Evolutionary conservation across 1,284 basidiomycete species (phyloP).

Genomic region (Rhodofomes roseus): DNA sequence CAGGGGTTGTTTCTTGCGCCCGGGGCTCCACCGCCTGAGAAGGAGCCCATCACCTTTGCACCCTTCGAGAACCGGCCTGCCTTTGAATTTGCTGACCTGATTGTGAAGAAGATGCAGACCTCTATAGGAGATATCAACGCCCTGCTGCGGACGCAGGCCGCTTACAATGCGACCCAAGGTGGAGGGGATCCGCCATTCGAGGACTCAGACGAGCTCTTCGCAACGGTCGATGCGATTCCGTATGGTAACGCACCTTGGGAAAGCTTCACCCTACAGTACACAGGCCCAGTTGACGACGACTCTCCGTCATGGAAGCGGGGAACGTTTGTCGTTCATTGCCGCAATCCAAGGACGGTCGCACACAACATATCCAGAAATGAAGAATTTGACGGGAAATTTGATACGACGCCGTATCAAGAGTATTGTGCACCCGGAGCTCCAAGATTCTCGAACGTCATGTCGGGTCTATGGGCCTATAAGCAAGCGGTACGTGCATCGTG

Average conservation of each 20-base stretch:
- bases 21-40: background rate
- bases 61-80: constrained; percentile 11
- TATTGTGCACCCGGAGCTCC: background rate
- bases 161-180: background rate
- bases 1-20: background rate
- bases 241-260: constrained; percentile 14
- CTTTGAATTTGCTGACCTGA: constrained; percentile 16
- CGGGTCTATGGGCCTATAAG: constrained; percentile 16
- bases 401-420: constrained; percentile 14
- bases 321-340: background rate
- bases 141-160: constrained; percentile 4
- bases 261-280: constrained; percentile 9
- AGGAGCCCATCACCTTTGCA: background rate
- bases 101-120: constrained; percentile 10
- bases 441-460: constrained; percentile 12
- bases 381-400: background rate
- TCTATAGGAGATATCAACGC: constrained; percentile 7
- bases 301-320: background rate
- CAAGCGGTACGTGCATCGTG: constrained; percentile 5
- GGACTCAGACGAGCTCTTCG: constrained; percentile 8
- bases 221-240: constrained; percentile 12
- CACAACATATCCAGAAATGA: background rate
- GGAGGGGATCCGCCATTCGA: background rate
- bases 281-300: background rate
- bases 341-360: background rate